Evolutionary conservation across 192 early-diverging fungal species (phyloP), one percentile per base, ranked within the genome.

Genomic region (Entomortierella parvispora): DNA sequence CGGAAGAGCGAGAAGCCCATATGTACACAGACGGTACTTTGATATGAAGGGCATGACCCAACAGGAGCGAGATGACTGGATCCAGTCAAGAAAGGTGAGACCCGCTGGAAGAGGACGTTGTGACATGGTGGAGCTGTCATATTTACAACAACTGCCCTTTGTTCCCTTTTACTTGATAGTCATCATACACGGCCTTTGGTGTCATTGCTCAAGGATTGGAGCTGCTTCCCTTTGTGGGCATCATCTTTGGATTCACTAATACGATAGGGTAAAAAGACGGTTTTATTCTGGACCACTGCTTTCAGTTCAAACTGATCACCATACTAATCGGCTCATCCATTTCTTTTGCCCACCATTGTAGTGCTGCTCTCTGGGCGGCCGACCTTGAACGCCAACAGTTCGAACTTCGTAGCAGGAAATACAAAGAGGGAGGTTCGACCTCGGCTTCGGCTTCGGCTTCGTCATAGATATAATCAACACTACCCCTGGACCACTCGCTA

Each of bases 221-320:
- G 64, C 64, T 82, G 72, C 52, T 85, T 45, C 83, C 83, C 15
- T 72, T 82, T 62, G 51, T 71, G 23, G 83, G 83, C 2, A 80
- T 79, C 63, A 42, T 82, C 47, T 85, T 85, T 80, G 68, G 65
- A n/a, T 85, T 78, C 52, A 82, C 83, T 37, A 85, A 82, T 62
- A 71, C 78, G 23, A 79, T 85, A 63, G 83, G 83, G 83, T 85
- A 80, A 81, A 68, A 23, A 26, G 9, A 45, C n/a, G n/a, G n/a
- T n/a, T n/a, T n/a, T n/a, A n/a, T n/a, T n/a, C n/a, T n/a, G n/a
- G n/a, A n/a, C n/a, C n/a, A n/a, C n/a, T n/a, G n/a, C n/a, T n/a
- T n/a, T n/a, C n/a, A n/a, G n/a, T n/a, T n/a, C 17, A 14, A 18
- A 46, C 22, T 6, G 18, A 26, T 25, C 20, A 60, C 42, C 22